Percentiles rank a stretch among this genome's conserved stretches.
Conservation (phyloP, 192 early-diverging fungal genomes). For the Rhizoclosmatium sp. region DNA sequence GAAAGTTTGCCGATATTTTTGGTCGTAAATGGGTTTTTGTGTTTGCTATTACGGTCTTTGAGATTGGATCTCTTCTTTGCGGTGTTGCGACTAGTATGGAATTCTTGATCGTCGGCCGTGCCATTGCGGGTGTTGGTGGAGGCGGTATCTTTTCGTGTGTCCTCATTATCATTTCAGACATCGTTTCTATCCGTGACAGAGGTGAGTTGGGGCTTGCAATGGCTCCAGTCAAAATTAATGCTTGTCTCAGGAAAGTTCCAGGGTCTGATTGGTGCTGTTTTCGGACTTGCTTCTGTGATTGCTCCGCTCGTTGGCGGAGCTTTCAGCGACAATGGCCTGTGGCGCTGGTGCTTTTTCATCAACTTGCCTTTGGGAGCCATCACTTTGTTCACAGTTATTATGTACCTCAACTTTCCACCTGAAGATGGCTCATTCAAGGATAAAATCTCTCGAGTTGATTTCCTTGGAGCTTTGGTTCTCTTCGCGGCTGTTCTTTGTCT, state of each 20-base stretch:
- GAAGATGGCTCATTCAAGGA: conserved; percentile 50
- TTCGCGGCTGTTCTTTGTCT: conserved; percentile 63
- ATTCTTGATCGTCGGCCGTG: conserved; percentile 73
- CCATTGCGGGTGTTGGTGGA: conserved; percentile 71
- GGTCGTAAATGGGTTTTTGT: conserved; percentile 78
- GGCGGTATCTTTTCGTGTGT: conserved; percentile 80
- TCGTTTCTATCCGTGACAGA: conserved; percentile 19
- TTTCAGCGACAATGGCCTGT: conserved; percentile 67
- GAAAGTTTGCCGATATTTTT: conserved; percentile 88
- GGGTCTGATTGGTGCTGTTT: conserved; percentile 79
- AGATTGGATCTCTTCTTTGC: conserved; percentile 63
- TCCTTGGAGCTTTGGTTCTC: conserved; percentile 64
- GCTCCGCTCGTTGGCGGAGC: conserved; percentile 89
- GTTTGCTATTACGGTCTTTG: conserved; percentile 74
- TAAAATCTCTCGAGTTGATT: conserved; percentile 79
- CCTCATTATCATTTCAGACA: conserved; percentile 82
- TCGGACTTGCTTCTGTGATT: conserved; percentile 79
- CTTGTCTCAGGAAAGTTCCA: conserved; percentile 71
- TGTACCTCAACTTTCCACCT: conserved; percentile 67
- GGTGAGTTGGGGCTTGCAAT: background rate
- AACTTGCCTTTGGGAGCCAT: conserved; percentile 77
- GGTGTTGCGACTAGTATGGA: conserved; percentile 52
- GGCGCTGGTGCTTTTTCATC: conserved; percentile 65
- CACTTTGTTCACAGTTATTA: conserved; percentile 62
- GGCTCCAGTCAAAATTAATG: background rate